Conservation (phyloP, 441 rosid genomes). For the Populus hybrid region DNA sequence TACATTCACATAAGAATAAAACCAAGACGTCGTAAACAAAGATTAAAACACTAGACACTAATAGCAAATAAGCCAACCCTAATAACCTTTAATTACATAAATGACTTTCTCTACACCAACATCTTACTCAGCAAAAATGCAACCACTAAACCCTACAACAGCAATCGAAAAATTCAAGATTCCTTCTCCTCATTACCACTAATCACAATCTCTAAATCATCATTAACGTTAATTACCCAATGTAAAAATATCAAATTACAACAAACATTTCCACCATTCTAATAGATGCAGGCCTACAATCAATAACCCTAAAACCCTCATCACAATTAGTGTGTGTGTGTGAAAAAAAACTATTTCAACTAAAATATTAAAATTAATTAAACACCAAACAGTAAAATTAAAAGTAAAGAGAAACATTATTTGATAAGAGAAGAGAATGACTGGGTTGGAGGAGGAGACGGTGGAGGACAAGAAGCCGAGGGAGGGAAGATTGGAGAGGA, state of each 20-base stretch:
- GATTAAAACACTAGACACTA: not conserved
- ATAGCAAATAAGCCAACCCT: not conserved
- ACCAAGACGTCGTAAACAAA: not conserved
- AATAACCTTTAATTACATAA: not conserved
- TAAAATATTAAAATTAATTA: not conserved
- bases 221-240: not conserved
- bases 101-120: not conserved
- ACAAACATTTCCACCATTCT: not conserved
- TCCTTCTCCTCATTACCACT: not conserved
- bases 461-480: constrained; percentile 79
- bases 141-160: not conserved
- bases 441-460: constrained; percentile 71
- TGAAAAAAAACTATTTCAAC: not conserved
- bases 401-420: not conserved
- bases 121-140: not conserved
- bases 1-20: not conserved
- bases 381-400: not conserved
- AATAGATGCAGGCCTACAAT: not conserved
- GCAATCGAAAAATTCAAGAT: not conserved
- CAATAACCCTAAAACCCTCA: not conserved
- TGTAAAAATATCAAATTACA: not conserved
- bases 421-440: constrained; percentile 16
- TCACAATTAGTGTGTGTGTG: not conserved
- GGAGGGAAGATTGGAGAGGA: constrained; percentile 81
- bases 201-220: not conserved